Base-by-base conservation (phyloP, 176 grass and related monocot species). In the Pontederia crassipes region DNA sequence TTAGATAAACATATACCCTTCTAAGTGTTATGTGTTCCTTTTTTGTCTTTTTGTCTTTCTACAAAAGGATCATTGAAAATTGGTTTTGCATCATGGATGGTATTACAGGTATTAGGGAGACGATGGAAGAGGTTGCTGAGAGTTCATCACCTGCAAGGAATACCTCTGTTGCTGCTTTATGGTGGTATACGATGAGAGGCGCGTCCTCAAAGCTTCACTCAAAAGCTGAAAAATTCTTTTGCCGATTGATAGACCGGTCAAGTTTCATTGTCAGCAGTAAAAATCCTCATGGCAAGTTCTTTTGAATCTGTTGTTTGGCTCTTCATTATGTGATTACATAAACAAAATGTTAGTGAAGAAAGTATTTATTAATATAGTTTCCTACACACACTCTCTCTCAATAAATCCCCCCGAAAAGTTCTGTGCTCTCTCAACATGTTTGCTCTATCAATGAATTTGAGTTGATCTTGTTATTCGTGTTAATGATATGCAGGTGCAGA, bases 131-230 rank as follows among this genome's bases (percentile, higher is more conserved):
- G 54, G 83, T 85, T 72, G 78, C 67, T 47, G 85, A 87, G 82
- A 82, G 65, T 55, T 72, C 91, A 16, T 85, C 82, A 53, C 53
- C 83, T 53, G 16, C 62, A 67, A 70, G 64, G 64, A 86, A 67
- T 69, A 83, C 77, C 17, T 86, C 86, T 59, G 81, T 50, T 67
- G 67, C 70, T 56, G 78, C 86, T 87, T 84, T 96, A 74, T 45
- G 90, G 54, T 90, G 78, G 61, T 54, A 96, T 74, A 72, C 77
- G 54, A 96, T 96, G 83, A 85, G 74, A 85, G 83, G 91, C 60
- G 81, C 75, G 77, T 78, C 79, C 40, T 54, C 69, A 56, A 90
- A 65, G 45, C 86, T 96, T 74, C 91, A 96, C 58, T 96, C 91
- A 59, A 87, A 48, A 80, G 83, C 83, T 87, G 83, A 59, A 68